phyloP scores from a whole-genome alignment of 1,284 basidiomycete genomes.

The Malassezia equina region DNA sequence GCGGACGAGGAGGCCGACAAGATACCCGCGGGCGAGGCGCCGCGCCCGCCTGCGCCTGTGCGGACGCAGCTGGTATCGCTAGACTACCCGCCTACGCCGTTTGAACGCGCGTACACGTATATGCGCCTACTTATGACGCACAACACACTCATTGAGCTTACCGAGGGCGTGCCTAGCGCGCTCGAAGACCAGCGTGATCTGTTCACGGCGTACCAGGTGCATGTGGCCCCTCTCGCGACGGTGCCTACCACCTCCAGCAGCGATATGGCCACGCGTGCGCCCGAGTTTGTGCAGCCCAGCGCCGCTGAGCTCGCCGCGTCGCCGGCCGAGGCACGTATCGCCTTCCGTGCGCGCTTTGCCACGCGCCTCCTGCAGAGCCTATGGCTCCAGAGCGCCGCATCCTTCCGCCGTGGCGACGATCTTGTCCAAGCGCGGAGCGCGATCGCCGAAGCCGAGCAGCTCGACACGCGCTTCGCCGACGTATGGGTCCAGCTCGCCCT shows the following conservation, averaged over 20 bases:
- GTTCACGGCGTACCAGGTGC: conserved; percentile 62
- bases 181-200: conserved; percentile 72
- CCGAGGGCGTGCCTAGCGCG: conserved; percentile 75
- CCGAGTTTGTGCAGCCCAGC: conserved; percentile 4
- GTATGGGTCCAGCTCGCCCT: conserved; percentile 72
- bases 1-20: conserved; percentile 24
- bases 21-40: conserved; percentile 41
- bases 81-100: conserved; percentile 54
- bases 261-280: conserved; percentile 3
- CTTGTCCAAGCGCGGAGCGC: conserved; percentile 78
- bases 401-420: conserved; percentile 77
- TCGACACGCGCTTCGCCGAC: conserved; percentile 71
- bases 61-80: conserved; percentile 51
- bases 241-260: neutral
- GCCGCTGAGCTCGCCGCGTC: conserved; percentile 19
- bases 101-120: conserved; percentile 65
- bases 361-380: conserved; percentile 61
- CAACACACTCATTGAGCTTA: conserved; percentile 68
- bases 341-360: conserved; percentile 10
- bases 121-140: conserved; percentile 79
- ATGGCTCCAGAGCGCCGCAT: conserved; percentile 88
- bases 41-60: conserved; percentile 6
- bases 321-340: conserved; percentile 15
- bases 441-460: conserved; percentile 86
- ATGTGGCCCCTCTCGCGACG: conserved; percentile 14